These are phyloP conservation scores for Dictyostelium purpureum DNA, from an alignment of 78 protist species.

Conservation along the genomic window DNA sequence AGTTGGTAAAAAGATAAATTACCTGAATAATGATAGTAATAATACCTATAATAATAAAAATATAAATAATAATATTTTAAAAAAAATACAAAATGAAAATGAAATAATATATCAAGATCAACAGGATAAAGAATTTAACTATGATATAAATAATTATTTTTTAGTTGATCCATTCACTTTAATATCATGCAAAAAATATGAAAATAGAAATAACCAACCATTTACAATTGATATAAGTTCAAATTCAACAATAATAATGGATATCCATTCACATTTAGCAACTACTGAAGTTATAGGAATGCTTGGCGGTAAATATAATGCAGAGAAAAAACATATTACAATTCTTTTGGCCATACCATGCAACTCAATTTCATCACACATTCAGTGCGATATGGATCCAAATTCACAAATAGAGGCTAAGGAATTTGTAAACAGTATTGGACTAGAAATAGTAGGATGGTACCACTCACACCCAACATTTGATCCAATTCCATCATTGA, in stretches of 20 bases:
- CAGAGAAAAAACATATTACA: slow-evolving; percentile 3
- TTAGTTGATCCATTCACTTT: slow-evolving; percentile 61
- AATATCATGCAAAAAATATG: slow-evolving; percentile 19
- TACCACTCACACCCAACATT: slow-evolving; percentile 90
- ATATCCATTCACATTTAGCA: slow-evolving; percentile 75
- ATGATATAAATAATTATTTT: background rate
- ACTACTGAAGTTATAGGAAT: slow-evolving; percentile 85
- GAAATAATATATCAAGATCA: background rate
- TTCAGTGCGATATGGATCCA: slow-evolving; percentile 87
- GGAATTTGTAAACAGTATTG: slow-evolving; percentile 7
- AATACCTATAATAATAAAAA: background rate
- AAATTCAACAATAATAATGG: slow-evolving; percentile 46
- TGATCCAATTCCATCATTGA: slow-evolving; percentile 80
- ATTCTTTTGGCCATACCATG: slow-evolving; percentile 67
- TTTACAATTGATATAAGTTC: slow-evolving; percentile 42
- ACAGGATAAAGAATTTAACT: background rate
- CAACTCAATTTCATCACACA: slow-evolving; percentile 18
- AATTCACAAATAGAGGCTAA: slow-evolving; percentile 35
- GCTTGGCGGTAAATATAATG: slow-evolving; percentile 79
- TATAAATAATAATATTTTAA: background rate
- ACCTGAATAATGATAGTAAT: background rate
- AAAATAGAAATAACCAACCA: slow-evolving; percentile 11
- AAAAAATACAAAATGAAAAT: too few species aligned
- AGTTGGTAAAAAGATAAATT: background rate
- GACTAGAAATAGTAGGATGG: slow-evolving; percentile 85